Base-by-base conservation (phyloP, 148 eudicot species). In the Linanthus parryae region DNA sequence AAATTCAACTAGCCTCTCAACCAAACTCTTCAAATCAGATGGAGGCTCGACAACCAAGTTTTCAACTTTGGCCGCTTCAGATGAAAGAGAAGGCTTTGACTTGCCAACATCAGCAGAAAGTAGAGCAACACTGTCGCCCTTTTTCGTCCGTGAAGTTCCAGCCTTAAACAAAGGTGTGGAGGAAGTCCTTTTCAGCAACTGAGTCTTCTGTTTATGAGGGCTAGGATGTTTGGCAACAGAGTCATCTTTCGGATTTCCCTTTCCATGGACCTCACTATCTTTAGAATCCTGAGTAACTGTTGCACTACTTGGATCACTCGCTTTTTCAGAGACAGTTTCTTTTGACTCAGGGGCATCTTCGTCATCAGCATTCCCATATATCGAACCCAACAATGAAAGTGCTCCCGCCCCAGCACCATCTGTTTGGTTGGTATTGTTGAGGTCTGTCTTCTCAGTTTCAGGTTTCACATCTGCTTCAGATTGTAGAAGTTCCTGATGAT, bases 341-440 rank as follows among this genome's bases (percentile, higher is more conserved):
- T 53, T 57, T 38, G 77, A 39, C 44, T 54, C 73, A 36, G 54
- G 68, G 44, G 15, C 77, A 52, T 92, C 99, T 48, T 94, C 99
- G 33, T 94, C 99, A 43, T 92, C 98, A 13, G 77, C 94, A 45
- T 82, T 62, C 14, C 88, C 99, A 78, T 94, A 94, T 8, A 80
- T 54, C 31, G 96, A 82, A 64, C 96, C 99, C 57, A 94, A 85
- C 71, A 94, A 68, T 55, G 91, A 88, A 51, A 94, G 77, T 11
- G 99, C 91, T 38, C 88, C 94, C 41, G 71, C 76, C 35, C 17
- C 73, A 33, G 45, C 54, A 35, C 54, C 48, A 50, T 54, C 59
- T 11, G 37, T 22, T 41, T 60, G 73, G 47, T 54, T 69, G 45
- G 50, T 14, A 13, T 57, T 72, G 12, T 22, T 44, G 66, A 49